A percentile compares a stretch with the other conserved stretches of the same genome.
These are phyloP conservation scores for Fusarium buharicum DNA, from an alignment of 2,329 filamentous ascomycete genomes.

Conservation along the genomic window DNA sequence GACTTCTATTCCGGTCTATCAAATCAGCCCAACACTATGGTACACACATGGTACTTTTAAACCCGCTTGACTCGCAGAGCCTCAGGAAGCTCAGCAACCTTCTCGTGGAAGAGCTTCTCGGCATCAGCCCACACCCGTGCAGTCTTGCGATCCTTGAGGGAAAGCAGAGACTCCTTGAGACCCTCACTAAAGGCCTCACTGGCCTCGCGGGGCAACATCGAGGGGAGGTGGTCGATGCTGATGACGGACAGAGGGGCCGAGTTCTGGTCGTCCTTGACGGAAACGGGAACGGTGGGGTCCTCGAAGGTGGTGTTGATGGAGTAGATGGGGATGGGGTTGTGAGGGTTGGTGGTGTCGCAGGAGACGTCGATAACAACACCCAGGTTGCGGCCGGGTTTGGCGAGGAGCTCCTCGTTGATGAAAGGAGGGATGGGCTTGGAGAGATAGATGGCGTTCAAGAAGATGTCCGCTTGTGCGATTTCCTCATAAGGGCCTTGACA, in stretches of 20 bases:
- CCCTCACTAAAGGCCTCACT: conserved; percentile 85
- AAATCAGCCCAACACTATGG: conserved; percentile 15
- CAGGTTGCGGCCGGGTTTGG: conserved; percentile 73
- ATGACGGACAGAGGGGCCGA: conserved; percentile 79
- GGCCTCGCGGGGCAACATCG: conserved; percentile 84
- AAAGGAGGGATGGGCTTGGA: conserved; percentile 78
- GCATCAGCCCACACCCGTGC: conserved; percentile 86
- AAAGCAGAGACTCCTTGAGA: conserved; percentile 79
- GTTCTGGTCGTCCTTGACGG: conserved; percentile 61
- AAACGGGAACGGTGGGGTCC: conserved; percentile 83
- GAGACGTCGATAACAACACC: conserved; percentile 83
- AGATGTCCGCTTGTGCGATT: conserved; percentile 79
- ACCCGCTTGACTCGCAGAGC: conserved; percentile 38
- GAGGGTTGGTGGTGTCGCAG: conserved; percentile 77
- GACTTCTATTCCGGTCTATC: conserved; percentile 33
- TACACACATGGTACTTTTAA: conserved; percentile 24
- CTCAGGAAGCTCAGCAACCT: conserved; percentile 63
- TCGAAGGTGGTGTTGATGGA: conserved; percentile 85
- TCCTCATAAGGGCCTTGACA: conserved; percentile 72
- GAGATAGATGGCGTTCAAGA: conserved; percentile 84
- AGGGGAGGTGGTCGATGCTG: conserved; percentile 86
- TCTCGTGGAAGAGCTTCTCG: conserved; percentile 84
- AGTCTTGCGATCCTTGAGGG: conserved; percentile 78
- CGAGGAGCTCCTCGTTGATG: conserved; percentile 75
- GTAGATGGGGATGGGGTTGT: conserved; percentile 83